A percentile compares a stretch with the other conserved stretches of the same genome.
Conservation (phyloP, 441 rosid genomes). For the Brassica balearica region DNA sequence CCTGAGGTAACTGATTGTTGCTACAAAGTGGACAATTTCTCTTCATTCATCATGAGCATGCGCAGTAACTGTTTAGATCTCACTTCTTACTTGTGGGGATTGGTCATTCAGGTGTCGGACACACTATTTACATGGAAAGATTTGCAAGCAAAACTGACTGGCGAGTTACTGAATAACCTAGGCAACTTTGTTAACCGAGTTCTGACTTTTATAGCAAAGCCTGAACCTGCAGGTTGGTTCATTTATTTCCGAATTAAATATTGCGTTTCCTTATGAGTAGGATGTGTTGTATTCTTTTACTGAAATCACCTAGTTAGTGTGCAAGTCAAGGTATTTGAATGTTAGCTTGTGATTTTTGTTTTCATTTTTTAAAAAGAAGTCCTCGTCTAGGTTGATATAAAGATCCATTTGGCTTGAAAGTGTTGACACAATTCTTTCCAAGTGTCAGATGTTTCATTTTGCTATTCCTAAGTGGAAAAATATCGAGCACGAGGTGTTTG, state of each 20-base stretch:
- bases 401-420: not conserved
- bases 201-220: constrained; percentile 73
- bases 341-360: not conserved
- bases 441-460: no score
- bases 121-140: constrained; percentile 77
- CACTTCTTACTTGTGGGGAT: not conserved
- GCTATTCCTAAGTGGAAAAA: not conserved
- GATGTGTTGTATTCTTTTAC: not conserved
- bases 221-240: constrained; percentile 12
- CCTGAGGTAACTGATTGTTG: constrained; percentile 52
- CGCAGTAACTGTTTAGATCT: not conserved
- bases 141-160: constrained; percentile 84
- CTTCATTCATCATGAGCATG: not conserved
- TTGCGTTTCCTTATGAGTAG: not conserved
- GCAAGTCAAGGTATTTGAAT: not conserved
- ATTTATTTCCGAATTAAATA: not conserved
- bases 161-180: constrained; percentile 71
- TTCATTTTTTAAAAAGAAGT: not conserved
- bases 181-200: constrained; percentile 66
- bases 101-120: constrained; percentile 60
- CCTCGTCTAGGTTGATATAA: not conserved
- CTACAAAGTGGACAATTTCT: not conserved
- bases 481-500: not conserved
- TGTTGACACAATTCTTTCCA: not conserved
- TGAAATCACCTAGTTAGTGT: not conserved